A percentile compares a stretch with the other conserved stretches of the same genome.
Evolutionary conservation across 768 basidiomycete genomes (phyloP).

Genomic region (Tulasnella sp.): DNA sequence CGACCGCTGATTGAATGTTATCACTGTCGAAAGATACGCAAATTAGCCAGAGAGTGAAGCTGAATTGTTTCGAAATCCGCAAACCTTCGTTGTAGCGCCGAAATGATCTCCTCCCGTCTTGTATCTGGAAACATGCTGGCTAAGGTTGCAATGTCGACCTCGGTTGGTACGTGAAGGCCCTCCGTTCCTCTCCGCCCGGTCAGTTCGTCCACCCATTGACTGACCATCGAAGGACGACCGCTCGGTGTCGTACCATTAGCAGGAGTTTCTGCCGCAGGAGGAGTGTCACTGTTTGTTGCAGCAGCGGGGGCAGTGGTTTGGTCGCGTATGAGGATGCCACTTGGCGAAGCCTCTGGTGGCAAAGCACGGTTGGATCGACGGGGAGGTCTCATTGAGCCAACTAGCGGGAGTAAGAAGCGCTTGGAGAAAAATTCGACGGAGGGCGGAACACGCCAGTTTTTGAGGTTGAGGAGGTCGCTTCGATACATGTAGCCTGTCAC

Average conservation of each 20-base stretch:
- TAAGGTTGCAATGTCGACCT: constrained; percentile 62
- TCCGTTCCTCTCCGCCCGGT: constrained; percentile 48
- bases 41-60: constrained; percentile 10
- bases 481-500: constrained; percentile 68
- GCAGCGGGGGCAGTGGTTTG: constrained; percentile 13
- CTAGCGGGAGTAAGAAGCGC: constrained; percentile 49
- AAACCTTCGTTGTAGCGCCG: constrained; percentile 72
- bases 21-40: constrained; percentile 34
- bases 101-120: constrained; percentile 56
- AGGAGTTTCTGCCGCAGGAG: constrained; percentile 21
- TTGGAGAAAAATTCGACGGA: constrained; percentile 41
- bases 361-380: constrained; percentile 61
- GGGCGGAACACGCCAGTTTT: constrained; percentile 63
- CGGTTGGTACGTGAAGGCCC: constrained; percentile 56
- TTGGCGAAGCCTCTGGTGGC: constrained; percentile 37
- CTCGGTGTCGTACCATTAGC: neutral
- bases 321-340: constrained; percentile 18
- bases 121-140: constrained; percentile 76
- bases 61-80: no score
- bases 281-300: constrained; percentile 22
- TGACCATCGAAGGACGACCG: constrained; percentile 38
- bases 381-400: constrained; percentile 52
- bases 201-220: constrained; percentile 70
- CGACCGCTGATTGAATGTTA: constrained; percentile 58
- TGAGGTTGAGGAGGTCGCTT: constrained; percentile 66